These are phyloP conservation scores for Crassisporium funariophilum DNA, from an alignment of 768 basidiomycete genomes.

Conservation along the genomic window DNA sequence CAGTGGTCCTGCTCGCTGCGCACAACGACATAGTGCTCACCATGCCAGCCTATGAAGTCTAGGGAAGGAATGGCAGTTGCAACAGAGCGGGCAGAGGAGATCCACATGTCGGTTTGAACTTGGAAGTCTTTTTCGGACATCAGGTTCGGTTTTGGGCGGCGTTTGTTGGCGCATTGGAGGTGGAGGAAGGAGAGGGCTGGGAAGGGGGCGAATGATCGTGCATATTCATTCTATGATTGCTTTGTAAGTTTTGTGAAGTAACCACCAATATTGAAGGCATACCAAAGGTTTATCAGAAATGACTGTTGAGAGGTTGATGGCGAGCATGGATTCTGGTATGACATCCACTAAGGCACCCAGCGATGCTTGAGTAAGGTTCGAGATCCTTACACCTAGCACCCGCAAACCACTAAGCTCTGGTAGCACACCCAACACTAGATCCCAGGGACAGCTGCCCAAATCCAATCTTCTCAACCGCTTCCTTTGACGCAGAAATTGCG, in stretches of 20 bases:
- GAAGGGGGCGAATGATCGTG: constrained; percentile 48
- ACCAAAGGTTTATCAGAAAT: constrained; percentile 56
- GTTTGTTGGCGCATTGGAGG: constrained; percentile 46
- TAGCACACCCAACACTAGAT: constrained; percentile 52
- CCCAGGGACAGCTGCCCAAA: constrained; percentile 68
- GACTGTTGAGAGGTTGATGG: constrained; percentile 53
- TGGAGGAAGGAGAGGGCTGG: constrained; percentile 60
- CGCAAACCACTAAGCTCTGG: constrained; percentile 53
- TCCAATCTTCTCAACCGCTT: constrained; percentile 55
- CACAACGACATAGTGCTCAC: constrained; percentile 69
- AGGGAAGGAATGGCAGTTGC: constrained; percentile 51
- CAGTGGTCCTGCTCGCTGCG: constrained; percentile 28
- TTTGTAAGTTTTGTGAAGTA: background rate
- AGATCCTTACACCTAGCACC: constrained; percentile 60
- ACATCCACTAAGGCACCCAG: constrained; percentile 40
- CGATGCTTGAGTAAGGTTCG: constrained; percentile 43
- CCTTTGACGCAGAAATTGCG: constrained; percentile 53
- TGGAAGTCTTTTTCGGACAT: constrained; percentile 63
- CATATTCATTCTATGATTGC: constrained; percentile 51
- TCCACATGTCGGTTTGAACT: constrained; percentile 59
- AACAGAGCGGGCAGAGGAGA: constrained; percentile 49
- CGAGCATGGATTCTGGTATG: constrained; percentile 50
- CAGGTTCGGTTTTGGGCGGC: constrained; percentile 56
- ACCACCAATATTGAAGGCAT: constrained; percentile 12
- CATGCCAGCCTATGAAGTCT: constrained; percentile 75